Evolutionary conservation across 2,329 filamentous ascomycete genomes (phyloP).

Genomic region (Graphiopsis chlorocephala): DNA sequence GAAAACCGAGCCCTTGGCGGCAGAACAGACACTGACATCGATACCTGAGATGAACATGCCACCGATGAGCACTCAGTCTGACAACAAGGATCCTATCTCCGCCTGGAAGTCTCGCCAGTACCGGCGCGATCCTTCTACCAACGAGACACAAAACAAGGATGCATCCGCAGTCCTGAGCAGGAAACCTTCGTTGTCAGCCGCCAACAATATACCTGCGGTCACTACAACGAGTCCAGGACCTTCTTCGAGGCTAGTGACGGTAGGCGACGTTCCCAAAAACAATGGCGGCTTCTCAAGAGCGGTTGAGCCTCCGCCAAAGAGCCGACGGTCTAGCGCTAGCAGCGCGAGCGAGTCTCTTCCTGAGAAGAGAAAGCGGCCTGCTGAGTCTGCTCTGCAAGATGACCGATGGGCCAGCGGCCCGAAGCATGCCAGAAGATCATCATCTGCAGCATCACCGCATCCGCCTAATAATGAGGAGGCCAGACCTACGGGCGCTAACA

Average conservation of each 20-base stretch:
- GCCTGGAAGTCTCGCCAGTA: neutral
- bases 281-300: neutral
- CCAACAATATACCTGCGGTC: neutral
- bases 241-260: neutral
- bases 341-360: neutral
- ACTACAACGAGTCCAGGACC: neutral
- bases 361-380: neutral
- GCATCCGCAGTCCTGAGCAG: neutral
- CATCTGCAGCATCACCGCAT: neutral
- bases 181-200: neutral
- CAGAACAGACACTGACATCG: neutral
- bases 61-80: neutral
- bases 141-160: neutral
- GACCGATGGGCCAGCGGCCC: neutral
- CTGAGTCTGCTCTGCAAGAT: neutral
- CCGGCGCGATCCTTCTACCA: neutral
- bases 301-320: neutral
- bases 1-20: neutral
- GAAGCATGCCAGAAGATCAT: neutral
- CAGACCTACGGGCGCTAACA: neutral
- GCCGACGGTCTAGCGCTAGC: neutral
- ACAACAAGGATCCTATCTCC: neutral
- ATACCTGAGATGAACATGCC: too few species aligned
- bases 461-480: too few species aligned
- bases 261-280: neutral